Percentiles rank a stretch among this genome's conserved stretches.
These are phyloP conservation scores for Ilyonectria mors-panacis DNA, from an alignment of 2,329 filamentous ascomycete genomes.

Conservation along the genomic window DNA sequence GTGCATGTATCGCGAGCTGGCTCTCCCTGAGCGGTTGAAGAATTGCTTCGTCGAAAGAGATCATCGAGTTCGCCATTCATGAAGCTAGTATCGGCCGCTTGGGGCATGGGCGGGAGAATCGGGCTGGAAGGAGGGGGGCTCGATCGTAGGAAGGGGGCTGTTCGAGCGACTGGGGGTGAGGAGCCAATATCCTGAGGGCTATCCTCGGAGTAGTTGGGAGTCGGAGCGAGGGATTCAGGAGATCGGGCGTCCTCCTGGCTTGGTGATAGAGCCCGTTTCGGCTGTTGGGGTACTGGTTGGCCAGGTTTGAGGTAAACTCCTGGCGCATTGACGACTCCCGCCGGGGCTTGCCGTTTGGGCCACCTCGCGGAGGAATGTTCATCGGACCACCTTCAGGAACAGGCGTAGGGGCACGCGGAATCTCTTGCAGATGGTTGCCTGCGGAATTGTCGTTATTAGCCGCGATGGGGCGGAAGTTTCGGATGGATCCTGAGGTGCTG, in stretches of 20 bases:
- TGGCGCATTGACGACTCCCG: constrained; percentile 73
- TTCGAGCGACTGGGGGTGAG: constrained; percentile 85
- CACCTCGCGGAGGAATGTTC: constrained; percentile 47
- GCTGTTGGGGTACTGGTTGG: constrained; percentile 59
- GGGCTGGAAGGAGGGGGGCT: constrained; percentile 86
- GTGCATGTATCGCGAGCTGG: constrained; percentile 43
- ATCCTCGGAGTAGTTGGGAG: constrained; percentile 69
- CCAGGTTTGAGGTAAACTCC: constrained; percentile 64
- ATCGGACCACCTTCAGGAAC: constrained; percentile 68
- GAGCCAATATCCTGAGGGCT: constrained; percentile 90
- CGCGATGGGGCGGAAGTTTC: constrained; percentile 83
- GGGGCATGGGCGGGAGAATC: constrained; percentile 76
- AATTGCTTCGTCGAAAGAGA: constrained; percentile 76
- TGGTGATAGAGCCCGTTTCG: constrained; percentile 58
- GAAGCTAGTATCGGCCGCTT: constrained; percentile 84
- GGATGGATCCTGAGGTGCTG: constrained; percentile 89
- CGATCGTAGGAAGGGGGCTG: constrained; percentile 67
- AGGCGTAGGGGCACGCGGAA: constrained; percentile 84
- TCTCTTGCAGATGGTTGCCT: constrained; percentile 74
- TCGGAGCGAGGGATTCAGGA: constrained; percentile 68
- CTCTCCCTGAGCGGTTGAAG: constrained; percentile 58
- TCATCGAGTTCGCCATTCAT: constrained; percentile 85
- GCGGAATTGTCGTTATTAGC: constrained; percentile 61
- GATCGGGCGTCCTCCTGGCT: constrained; percentile 67
- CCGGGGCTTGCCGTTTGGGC: constrained; percentile 60